A percentile compares a stretch with the other conserved stretches of the same genome.
Evolutionary conservation across 257 asterid genomes (phyloP).

Genomic region (Salvia splendens): DNA sequence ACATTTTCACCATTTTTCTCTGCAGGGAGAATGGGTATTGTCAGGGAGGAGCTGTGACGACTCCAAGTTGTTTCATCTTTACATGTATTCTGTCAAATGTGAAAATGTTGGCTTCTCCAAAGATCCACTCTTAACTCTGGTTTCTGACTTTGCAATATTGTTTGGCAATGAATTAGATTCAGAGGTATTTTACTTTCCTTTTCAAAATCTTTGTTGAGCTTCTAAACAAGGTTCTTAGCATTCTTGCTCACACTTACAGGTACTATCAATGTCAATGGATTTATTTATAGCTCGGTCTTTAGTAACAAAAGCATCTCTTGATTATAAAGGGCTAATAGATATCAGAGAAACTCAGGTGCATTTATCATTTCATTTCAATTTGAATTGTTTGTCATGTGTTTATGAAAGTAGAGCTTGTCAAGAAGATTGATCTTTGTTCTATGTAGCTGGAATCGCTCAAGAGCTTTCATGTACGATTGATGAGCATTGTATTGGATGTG

Average conservation of each 20-base stretch:
- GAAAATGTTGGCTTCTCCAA: constrained; percentile 74
- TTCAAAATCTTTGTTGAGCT: constrained; percentile 15
- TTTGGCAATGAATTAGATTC: constrained; percentile 89
- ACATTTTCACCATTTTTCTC: constrained; percentile 24
- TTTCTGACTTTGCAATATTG: constrained; percentile 85
- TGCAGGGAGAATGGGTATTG: constrained; percentile 97
- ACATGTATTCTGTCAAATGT: constrained; percentile 78
- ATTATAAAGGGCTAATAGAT: constrained; percentile 61
- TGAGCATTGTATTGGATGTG: constrained; percentile 99
- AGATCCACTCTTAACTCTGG: constrained; percentile 82
- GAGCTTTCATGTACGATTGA: constrained; percentile 92
- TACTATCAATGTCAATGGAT: constrained; percentile 85
- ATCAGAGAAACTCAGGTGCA: constrained; percentile 77
- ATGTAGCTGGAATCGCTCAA: constrained; percentile 71
- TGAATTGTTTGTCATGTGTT: constrained; percentile 23
- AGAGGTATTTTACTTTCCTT: constrained; percentile 58
- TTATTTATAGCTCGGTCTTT: constrained; percentile 89
- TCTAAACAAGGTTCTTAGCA: constrained; percentile 24
- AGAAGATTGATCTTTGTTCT: constrained; percentile 31
- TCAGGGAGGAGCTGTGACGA: constrained; percentile 57
- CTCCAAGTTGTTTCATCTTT: constrained; percentile 55
- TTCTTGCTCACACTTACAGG: constrained; percentile 52
- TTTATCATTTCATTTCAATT: constrained; percentile 31
- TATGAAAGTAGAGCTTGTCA: constrained; percentile 23
- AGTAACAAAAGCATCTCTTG: constrained; percentile 75